A percentile compares a stretch with the other conserved stretches of the same genome.
phyloP scores from a whole-genome alignment of 129 eudicot species.

The Oenanthe sinensis region DNA sequence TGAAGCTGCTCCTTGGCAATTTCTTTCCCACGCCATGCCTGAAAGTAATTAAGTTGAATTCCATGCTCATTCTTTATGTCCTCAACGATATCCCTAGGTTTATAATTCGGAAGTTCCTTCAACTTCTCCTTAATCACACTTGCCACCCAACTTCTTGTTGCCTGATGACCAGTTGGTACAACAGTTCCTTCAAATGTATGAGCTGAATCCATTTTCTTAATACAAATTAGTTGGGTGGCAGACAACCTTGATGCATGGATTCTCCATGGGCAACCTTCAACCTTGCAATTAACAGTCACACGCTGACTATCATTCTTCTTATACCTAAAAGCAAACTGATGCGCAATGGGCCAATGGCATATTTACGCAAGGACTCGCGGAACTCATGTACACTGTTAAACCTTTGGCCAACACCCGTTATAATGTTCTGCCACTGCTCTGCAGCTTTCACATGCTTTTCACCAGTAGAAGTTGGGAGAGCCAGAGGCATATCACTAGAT shows the following conservation, averaged over 20 bases:
- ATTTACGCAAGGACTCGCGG: slow-evolving; percentile 82
- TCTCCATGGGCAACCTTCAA: slow-evolving; percentile 94
- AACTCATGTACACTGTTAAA: slow-evolving; percentile 79
- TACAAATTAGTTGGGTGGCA: slow-evolving; percentile 82
- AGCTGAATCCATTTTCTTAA: slow-evolving; percentile 78
- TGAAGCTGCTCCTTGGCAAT: slow-evolving; percentile 96
- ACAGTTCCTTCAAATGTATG: slow-evolving; percentile 82
- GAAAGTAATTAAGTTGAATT: slow-evolving; percentile 79
- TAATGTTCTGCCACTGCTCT: slow-evolving; percentile 85
- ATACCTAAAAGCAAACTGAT: slow-evolving; percentile 78
- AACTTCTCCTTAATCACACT: slow-evolving; percentile 78
- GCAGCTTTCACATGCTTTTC: slow-evolving; percentile 70
- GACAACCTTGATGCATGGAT: slow-evolving; percentile 91
- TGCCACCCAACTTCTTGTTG: slow-evolving; percentile 95
- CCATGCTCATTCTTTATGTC: slow-evolving; percentile 87
- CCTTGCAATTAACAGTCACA: slow-evolving; percentile 89
- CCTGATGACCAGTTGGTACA: slow-evolving; percentile 63
- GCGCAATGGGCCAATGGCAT: slow-evolving; percentile 77
- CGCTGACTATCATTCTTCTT: slow-evolving; percentile 98
- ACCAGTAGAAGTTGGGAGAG: slow-evolving; percentile 31
- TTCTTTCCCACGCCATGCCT: slow-evolving; percentile 99
- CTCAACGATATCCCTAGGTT: slow-evolving; percentile 87
- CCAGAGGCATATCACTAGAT: slow-evolving; percentile 27
- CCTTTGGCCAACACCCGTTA: slow-evolving; percentile 91
- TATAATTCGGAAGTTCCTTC: slow-evolving; percentile 70